Conservation (phyloP, 495 filamentous ascomycete species). For the Thozetella sp. region DNA sequence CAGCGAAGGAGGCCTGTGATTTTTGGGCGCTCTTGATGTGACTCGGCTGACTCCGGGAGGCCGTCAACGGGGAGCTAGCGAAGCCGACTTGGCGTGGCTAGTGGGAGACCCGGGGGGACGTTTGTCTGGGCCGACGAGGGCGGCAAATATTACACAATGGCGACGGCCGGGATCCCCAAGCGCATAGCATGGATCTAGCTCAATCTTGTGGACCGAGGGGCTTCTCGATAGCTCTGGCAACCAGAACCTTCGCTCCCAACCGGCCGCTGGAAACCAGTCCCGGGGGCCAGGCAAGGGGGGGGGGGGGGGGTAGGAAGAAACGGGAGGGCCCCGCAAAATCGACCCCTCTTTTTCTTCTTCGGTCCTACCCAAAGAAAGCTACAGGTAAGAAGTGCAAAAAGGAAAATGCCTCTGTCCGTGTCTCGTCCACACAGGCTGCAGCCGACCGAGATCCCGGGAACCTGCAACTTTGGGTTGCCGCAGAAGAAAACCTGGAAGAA, state of each 20-base stretch:
- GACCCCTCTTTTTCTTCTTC: neutral
- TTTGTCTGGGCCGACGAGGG: neutral
- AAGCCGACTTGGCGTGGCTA: too few species aligned
- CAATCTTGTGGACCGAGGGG: neutral
- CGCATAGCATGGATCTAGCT: neutral
- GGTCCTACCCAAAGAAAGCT: neutral
- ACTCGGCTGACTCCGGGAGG: neutral
- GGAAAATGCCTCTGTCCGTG: conserved; percentile 1
- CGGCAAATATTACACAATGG: neutral
- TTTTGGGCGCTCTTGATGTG: neutral
- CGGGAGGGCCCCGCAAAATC: too few species aligned
- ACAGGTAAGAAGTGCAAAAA: too few species aligned
- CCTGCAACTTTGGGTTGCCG: too few species aligned
- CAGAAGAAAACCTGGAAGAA: too few species aligned
- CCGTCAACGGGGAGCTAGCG: neutral
- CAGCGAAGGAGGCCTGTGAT: conserved; percentile 9
- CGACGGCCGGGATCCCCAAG: neutral
- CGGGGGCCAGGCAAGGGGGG: too few species aligned
- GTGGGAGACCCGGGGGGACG: too few species aligned
- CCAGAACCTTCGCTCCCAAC: neutral
- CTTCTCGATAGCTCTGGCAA: neutral
- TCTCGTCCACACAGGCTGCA: neutral
- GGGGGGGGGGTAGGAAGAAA: too few species aligned
- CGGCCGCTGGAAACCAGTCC: neutral
- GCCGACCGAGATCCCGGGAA: neutral